phyloP scores from a whole-genome alignment of 805 yeast genomes.

The Candida orba region DNA sequence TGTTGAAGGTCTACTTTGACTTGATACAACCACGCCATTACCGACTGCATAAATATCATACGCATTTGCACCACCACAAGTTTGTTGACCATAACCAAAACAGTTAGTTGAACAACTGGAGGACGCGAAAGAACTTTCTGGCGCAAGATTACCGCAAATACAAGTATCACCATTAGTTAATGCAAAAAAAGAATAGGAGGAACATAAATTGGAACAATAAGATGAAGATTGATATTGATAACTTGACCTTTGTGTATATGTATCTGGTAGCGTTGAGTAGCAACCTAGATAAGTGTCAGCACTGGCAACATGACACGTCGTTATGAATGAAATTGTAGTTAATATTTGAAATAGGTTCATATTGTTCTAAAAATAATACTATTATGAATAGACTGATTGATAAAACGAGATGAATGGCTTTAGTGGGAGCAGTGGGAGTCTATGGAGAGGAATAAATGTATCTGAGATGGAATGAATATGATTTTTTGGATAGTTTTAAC shows the following conservation, averaged over 20 bases:
- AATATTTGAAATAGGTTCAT: no score
- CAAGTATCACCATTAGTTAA: slow-evolving; percentile 42
- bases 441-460: no score
- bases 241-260: background rate
- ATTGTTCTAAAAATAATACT: no score
- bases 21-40: no score
- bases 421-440: no score
- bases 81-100: slow-evolving; percentile 48
- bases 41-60: slow-evolving; percentile 38
- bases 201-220: slow-evolving; percentile 41
- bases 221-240: slow-evolving; percentile 44
- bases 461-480: no score
- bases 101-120: slow-evolving; percentile 38
- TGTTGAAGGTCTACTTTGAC: background rate
- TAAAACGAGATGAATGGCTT: no score
- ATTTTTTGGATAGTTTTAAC: no score
- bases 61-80: slow-evolving; percentile 54
- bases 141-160: slow-evolving; percentile 48
- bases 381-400: no score
- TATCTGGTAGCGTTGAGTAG: background rate
- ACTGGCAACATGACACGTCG: background rate
- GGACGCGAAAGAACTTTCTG: slow-evolving; percentile 26
- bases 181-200: slow-evolving; percentile 35
- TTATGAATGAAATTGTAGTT: background rate
- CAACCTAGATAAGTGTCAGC: background rate